Evolutionary conservation across 768 basidiomycete species (phyloP).

Genomic region (Punctularia strigosozonata): DNA sequence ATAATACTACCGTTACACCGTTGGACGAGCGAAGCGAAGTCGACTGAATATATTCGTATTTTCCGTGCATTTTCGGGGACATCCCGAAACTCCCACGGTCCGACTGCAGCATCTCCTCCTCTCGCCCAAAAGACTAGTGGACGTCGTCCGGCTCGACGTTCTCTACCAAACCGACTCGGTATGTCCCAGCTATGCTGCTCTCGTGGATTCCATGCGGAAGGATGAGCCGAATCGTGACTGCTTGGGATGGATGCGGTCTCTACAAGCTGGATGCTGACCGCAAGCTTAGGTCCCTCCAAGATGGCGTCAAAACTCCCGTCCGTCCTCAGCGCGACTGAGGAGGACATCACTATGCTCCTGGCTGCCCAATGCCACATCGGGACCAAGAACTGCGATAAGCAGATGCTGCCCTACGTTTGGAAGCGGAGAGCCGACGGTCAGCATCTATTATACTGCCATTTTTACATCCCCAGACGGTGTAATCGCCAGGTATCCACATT

Average conservation of each 20-base stretch:
- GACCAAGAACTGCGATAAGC: conserved; percentile 99
- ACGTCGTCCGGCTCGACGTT: too few species aligned
- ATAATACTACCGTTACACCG: too few species aligned
- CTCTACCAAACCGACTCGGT: too few species aligned
- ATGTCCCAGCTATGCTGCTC: conserved; percentile 18
- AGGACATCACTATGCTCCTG: conserved; percentile 92
- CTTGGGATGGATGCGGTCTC: conserved; percentile 23
- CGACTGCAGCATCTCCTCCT: too few species aligned
- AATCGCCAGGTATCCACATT: conserved; percentile 74
- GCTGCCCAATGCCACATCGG: conserved; percentile 96
- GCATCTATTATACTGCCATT: conserved; percentile 17
- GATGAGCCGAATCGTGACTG: conserved; percentile 13
- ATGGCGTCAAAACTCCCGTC: conserved; percentile 90
- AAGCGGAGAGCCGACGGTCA: conserved; percentile 91
- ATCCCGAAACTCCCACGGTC: too few species aligned
- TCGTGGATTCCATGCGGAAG: conserved; percentile 11
- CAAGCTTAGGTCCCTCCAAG: conserved; percentile 18
- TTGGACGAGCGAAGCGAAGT: too few species aligned
- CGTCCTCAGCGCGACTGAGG: conserved; percentile 87
- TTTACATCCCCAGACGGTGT: conserved; percentile 7
- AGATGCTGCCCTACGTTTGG: conserved; percentile 98
- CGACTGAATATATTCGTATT: too few species aligned
- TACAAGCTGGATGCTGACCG: conserved; percentile 23
- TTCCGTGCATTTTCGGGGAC: too few species aligned
- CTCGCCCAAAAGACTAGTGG: too few species aligned